Base-by-base conservation (phyloP, 345 rosid genomes). In the Zanthoxylum bungeanum region DNA sequence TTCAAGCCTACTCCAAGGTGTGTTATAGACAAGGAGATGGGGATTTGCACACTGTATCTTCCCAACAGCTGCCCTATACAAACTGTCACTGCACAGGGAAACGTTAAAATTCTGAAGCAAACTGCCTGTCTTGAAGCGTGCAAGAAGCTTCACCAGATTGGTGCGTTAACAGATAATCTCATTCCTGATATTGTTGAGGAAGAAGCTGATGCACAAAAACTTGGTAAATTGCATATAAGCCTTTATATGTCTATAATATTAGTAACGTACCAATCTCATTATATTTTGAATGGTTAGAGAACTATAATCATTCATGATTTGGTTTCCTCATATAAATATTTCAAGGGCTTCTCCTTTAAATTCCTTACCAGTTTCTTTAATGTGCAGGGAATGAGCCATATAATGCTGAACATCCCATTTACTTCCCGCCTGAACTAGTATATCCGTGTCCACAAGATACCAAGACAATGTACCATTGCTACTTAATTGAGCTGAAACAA, bases 61-160 rank as follows among this genome's bases (percentile, higher is more conserved):
- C 98, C 99, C 16, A 92, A 87, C 76, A 85, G 87, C 75, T 91
- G 90, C 70, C 96, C 90, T 30, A 31, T 91, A 24, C 78, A 39
- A 58, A 44, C 77, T 50, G 83, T 91, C 52, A 10, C 7, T 25
- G 85, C 80, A 24, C 39, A 81, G 19, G 97, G 83, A 62, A 47
- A 85, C 50, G 0, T 16, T 47, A 84, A 77, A 59, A 61, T 28
- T 66, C 49, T 87, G 70, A 92, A 86, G 85, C 86, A 88, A 79
- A 82, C 69, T 80, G 92, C 85, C 33, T 95, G 97, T 73, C 87
- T 95, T 60, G 83, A 92, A 89, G 96, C 97, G 53, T 92, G 98
- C 87, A 86, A 80, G 77, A 72, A 84, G 70, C 91, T 95, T 30
- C 90, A 95, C 49, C 1, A 34, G 72, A 65, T 72, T 78, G 93